These are phyloP conservation scores for Verticillium nonalfalfae DNA, from an alignment of 2,329 filamentous ascomycete genomes.

Conservation along the genomic window DNA sequence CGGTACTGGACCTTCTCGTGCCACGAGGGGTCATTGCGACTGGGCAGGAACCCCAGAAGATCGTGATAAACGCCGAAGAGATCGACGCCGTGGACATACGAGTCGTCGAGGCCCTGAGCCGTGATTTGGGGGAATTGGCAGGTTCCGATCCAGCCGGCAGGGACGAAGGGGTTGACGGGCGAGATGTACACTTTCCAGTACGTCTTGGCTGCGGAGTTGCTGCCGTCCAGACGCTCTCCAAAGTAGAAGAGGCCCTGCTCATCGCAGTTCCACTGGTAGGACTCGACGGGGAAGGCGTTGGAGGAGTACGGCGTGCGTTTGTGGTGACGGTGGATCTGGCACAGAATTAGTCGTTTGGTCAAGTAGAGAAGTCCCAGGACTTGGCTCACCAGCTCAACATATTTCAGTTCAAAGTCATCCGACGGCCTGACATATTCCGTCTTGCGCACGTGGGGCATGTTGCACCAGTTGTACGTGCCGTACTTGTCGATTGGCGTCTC, in stretches of 20 bases:
- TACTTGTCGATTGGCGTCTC: constrained; percentile 47
- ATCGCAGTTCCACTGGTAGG: constrained; percentile 66
- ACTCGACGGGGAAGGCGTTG: constrained; percentile 71
- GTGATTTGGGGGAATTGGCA: constrained; percentile 83
- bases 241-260: constrained; percentile 67
- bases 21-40: constrained; percentile 32
- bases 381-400: constrained; percentile 64
- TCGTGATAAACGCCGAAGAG: constrained; percentile 70
- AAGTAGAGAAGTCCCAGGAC: constrained; percentile 1
- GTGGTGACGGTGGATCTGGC: constrained; percentile 74
- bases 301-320: constrained; percentile 75
- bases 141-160: constrained; percentile 62
- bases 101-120: constrained; percentile 62
- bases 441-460: constrained; percentile 76
- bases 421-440: constrained; percentile 54
- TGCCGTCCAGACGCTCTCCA: constrained; percentile 48
- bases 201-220: constrained; percentile 38
- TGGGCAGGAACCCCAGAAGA: constrained; percentile 61
- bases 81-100: constrained; percentile 70
- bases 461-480: constrained; percentile 73
- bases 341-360: background rate
- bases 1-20: constrained; percentile 50
- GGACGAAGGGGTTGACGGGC: constrained; percentile 58
- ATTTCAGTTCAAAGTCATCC: constrained; percentile 57
- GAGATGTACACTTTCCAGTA: constrained; percentile 63